A percentile compares a stretch with the other conserved stretches of the same genome.
Evolutionary conservation across 2,329 filamentous ascomycete species (phyloP).

Genomic region (Hypoxylon sp.): DNA sequence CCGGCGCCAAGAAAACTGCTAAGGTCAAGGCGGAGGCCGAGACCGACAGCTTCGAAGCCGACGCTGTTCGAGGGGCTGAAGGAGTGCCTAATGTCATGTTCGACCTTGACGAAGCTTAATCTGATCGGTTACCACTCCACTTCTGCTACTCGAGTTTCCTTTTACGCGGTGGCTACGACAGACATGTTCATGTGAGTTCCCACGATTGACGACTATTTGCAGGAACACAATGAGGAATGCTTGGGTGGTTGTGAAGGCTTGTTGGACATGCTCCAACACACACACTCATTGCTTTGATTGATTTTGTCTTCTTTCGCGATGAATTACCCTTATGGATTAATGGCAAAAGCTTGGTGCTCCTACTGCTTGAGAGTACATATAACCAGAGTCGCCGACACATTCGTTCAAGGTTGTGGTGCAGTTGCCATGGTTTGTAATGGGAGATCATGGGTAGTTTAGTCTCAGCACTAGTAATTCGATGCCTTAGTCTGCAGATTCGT

Average conservation of each 20-base stretch:
- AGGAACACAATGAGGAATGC: not conserved
- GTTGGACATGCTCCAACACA: not conserved
- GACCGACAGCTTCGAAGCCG: not conserved
- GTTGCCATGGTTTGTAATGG: not conserved
- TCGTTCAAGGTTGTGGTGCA: not conserved
- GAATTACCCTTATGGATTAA: not conserved
- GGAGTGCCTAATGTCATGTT: not conserved
- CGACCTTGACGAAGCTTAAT: not conserved
- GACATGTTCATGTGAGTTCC: not conserved
- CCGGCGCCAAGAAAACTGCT: not conserved
- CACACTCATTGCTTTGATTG: not conserved
- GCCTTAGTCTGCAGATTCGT: not conserved
- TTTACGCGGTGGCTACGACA: not conserved
- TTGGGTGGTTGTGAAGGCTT: not conserved
- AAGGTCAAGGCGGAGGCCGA: constrained; percentile 3
- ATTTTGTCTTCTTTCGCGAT: not conserved
- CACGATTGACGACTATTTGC: not conserved
- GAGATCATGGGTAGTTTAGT: not conserved
- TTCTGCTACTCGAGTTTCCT: not conserved
- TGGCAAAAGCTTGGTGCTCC: not conserved
- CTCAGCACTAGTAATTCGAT: not conserved
- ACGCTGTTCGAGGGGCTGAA: not conserved
- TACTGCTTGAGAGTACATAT: not conserved
- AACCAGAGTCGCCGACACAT: not conserved
- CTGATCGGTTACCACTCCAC: not conserved